A percentile compares a stretch with the other conserved stretches of the same genome.
Evolutionary conservation across 768 basidiomycete species (phyloP).

Genomic region (Termitomyces sp.): DNA sequence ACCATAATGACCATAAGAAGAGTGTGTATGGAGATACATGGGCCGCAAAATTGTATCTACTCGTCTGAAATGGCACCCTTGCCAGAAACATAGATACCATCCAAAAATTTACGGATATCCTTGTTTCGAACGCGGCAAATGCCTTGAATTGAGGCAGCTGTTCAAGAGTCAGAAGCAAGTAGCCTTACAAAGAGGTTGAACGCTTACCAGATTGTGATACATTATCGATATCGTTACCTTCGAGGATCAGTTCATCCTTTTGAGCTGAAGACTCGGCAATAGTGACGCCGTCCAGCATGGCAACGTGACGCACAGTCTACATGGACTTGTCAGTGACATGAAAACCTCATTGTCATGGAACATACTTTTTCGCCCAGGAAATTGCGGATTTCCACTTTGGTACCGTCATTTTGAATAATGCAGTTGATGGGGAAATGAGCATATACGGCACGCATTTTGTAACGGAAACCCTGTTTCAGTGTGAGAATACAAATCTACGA

Average conservation of each 20-base stretch:
- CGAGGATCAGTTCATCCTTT: slow-evolving; percentile 91
- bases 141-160: slow-evolving; percentile 95
- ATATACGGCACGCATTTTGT: slow-evolving; percentile 99
- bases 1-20: slow-evolving; percentile 11
- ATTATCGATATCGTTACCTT: slow-evolving; percentile 94
- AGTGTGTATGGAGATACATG: slow-evolving; percentile 6
- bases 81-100: slow-evolving; percentile 89
- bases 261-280: slow-evolving; percentile 84
- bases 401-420: slow-evolving; percentile 79
- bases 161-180: slow-evolving; percentile 1
- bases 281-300: slow-evolving; percentile 86
- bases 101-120: slow-evolving; percentile 99
- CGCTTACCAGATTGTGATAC: slow-evolving; percentile 90
- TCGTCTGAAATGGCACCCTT: slow-evolving; percentile 62
- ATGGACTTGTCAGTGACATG: neutral
- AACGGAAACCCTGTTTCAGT: slow-evolving; percentile 83
- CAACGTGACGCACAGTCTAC: slow-evolving; percentile 86
- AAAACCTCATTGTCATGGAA: neutral
- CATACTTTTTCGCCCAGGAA: slow-evolving; percentile 91
- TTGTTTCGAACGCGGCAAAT: slow-evolving; percentile 97
- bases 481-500: no score
- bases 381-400: slow-evolving; percentile 84
- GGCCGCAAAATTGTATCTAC: slow-evolving; percentile 19
- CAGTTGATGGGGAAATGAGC: slow-evolving; percentile 99
- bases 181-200: neutral